A percentile compares a stretch with the other conserved stretches of the same genome.
phyloP scores from a whole-genome alignment of 225 moss, liverwort and hornwort species.

The Polytrichum commune region DNA sequence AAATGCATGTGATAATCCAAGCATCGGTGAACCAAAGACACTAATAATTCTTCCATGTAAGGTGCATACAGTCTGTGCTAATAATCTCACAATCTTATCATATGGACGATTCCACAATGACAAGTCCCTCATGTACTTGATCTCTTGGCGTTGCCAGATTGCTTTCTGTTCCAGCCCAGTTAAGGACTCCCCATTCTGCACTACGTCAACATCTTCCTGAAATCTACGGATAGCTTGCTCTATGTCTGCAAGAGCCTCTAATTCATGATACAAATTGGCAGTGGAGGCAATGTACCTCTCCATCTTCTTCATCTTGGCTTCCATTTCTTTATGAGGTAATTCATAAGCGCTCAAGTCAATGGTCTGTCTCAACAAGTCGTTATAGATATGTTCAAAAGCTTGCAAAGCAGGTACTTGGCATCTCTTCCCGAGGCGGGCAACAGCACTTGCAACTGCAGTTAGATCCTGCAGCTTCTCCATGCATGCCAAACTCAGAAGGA shows the following conservation, averaged over 20 bases:
- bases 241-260: slow-evolving; percentile 82
- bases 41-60: slow-evolving; percentile 78
- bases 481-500: slow-evolving; percentile 87
- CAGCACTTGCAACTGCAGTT: slow-evolving; percentile 86
- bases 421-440: slow-evolving; percentile 85
- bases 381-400: slow-evolving; percentile 85
- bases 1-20: slow-evolving; percentile 79
- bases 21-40: slow-evolving; percentile 91
- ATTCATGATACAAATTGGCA: slow-evolving; percentile 76
- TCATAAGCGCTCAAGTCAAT: slow-evolving; percentile 68
- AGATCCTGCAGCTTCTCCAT: slow-evolving; percentile 99
- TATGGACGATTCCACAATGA: slow-evolving; percentile 93
- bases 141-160: slow-evolving; percentile 78
- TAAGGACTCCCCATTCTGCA: slow-evolving; percentile 59
- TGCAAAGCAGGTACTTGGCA: slow-evolving; percentile 83
- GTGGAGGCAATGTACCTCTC: slow-evolving; percentile 82
- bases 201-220: slow-evolving; percentile 63
- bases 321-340: slow-evolving; percentile 82
- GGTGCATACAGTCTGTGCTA: slow-evolving; percentile 88
- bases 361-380: slow-evolving; percentile 76
- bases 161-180: slow-evolving; percentile 76
- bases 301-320: slow-evolving; percentile 92
- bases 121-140: slow-evolving; percentile 76
- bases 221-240: slow-evolving; percentile 75
- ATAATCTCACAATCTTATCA: slow-evolving; percentile 82